Evolutionary conservation across 2,329 filamentous ascomycete genomes (phyloP), one percentile per base, ranked within the genome.

Genomic region (Trichophyton simii): DNA sequence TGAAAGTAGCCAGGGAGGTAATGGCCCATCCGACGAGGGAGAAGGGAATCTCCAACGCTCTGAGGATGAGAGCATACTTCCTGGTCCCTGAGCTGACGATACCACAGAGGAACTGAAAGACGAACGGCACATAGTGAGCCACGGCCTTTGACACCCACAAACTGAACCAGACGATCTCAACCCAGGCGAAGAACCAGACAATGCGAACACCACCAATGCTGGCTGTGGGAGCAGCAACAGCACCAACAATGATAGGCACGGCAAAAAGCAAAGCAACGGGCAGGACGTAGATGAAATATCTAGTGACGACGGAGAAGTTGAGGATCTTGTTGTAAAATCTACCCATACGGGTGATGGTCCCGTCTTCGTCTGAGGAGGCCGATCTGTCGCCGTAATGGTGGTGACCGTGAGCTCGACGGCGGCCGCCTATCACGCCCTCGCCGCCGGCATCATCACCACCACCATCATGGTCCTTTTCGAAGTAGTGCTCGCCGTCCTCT

Each of bases 41-140:
- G 20, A 86, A 70, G 1, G 83, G 82, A 55, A 84, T 82, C 66
- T 86, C 82, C 18, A 87, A 72, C 5, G 80, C 77, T 36, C 75
- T 76, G 48, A 87, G 69, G 44, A 86, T 79, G 60, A 83, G 73
- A 15, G 81, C 79, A 73, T 87, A 86, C 68, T 86, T 86, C 62
- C 83, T 78, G 3, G 83, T 83, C 13, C 83, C 83, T 9, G 83
- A 81, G 68, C 82, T 86, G 57, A 86, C 82, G 44, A 86, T 82
- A 22, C 84, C 84, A 61, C 80, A 80, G 9, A 86, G 71, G 61
- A 83, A 79, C 65, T 85, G 81, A 69, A 86, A 86, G 38, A 86
- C 63, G 57, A 73, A 78, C 1, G 84, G 84, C 55, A 86, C 68
- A 65, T 81, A 79, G 66, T 82, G 80, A 5, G 81, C 81, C 28